Conservation (phyloP, 1,139 yeast species). For the Geotrichum reessii region DNA sequence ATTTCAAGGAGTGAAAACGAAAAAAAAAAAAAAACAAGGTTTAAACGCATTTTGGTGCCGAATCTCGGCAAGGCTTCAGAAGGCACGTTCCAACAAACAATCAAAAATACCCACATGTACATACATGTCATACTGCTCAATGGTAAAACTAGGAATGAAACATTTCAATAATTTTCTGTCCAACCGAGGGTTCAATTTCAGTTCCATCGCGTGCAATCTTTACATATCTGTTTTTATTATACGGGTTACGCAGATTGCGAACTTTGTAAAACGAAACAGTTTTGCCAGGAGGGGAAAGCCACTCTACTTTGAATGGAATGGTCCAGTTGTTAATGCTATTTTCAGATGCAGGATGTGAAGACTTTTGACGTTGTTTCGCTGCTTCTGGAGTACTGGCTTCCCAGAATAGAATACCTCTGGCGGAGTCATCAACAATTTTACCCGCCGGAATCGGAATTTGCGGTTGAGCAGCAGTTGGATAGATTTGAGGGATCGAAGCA, state of each 20-base stretch:
- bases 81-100: too few relatives aligned
- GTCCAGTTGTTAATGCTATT: constrained; percentile 33
- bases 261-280: constrained; percentile 35
- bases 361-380: background rate
- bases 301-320: constrained; percentile 35
- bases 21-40: too few relatives aligned
- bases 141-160: constrained; percentile 21
- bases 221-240: constrained; percentile 36
- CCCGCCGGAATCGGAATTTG: constrained; percentile 36
- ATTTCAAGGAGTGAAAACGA: too few relatives aligned
- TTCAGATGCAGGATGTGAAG: background rate
- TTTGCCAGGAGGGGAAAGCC: constrained; percentile 32
- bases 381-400: constrained; percentile 27
- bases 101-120: too few relatives aligned
- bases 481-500: constrained; percentile 15
- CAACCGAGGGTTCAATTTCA: constrained; percentile 37
- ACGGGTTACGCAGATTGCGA: constrained; percentile 33
- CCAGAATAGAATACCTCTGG: constrained; percentile 40
- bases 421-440: constrained; percentile 38
- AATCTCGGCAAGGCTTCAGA: too few relatives aligned
- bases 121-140: background rate
- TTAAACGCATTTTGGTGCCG: too few relatives aligned
- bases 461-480: constrained; percentile 25
- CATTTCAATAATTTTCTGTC: constrained; percentile 30
- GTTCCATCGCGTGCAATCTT: constrained; percentile 42